Evolutionary conservation across 495 filamentous ascomycete species (phyloP), one percentile per base, ranked within the genome.

Genomic region (Terfezia boudieri): DNA sequence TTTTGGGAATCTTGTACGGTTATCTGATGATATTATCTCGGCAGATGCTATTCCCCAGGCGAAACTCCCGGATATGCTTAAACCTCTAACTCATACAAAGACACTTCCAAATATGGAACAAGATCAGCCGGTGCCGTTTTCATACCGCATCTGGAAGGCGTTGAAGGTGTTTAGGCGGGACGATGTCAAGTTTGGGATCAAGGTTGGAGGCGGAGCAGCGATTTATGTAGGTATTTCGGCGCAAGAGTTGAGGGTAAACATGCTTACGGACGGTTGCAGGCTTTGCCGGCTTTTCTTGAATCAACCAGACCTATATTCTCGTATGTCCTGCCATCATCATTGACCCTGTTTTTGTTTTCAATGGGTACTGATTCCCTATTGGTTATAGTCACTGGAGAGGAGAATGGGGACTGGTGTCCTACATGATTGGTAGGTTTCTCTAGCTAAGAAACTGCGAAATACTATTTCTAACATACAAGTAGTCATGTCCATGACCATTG

Each of bases 401-500:
- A 1, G 90, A 98, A 73, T 98, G 90, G 90, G 90, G 89, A 11
- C 71, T 96, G 1, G 66, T 96, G 38, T 94, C 89, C 0, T 98
- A 94, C 69, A 98, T 98, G 90, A 75, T 96, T 53, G 41, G 41
- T 46, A 20, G 17, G 41, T 46, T 46, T 46, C 14, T 6, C 3
- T 46, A 32, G 26, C 4, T 32, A 32, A 32, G 8, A 14, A 14
- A 2, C 4, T 20, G 17, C 17, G 41, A 14, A 46, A 1, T 46
- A 9, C 12, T 46, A 14, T 46, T 0, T 14, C 8, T 46, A 2
- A 46, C 17, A 0, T 14, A 0, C 0, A 20, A 5, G 17, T 46
- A 46, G 90, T 98, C 16, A 94, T 89, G 66, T 83, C 84, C 7
- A 95, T 95, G 89, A 96, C 89, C 0, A 86, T 94, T 43, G 90